phyloP scores from a whole-genome alignment of 2,329 filamentous ascomycete genomes.

The Delphinella strobiligena region DNA sequence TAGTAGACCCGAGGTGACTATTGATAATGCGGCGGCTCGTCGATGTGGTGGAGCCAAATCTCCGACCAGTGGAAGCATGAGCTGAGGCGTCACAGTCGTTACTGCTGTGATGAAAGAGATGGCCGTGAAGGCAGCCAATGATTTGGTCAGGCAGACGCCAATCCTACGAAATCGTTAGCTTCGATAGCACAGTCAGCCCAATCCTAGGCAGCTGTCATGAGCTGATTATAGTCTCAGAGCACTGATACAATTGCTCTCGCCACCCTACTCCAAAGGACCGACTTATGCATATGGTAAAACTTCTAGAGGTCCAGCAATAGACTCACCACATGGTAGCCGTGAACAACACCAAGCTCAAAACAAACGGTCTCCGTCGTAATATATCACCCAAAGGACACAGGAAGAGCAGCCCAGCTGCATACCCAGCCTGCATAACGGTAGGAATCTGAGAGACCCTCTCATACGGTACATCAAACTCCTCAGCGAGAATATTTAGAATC shows the following conservation, averaged over 20 bases:
- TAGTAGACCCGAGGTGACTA: conserved; percentile 64
- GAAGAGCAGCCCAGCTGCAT: conserved; percentile 61
- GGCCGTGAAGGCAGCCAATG: conserved; percentile 52
- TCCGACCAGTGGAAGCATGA: conserved; percentile 69
- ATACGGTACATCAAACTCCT: conserved; percentile 58
- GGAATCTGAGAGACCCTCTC: conserved; percentile 57
- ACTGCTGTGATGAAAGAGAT: conserved; percentile 63
- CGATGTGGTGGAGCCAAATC: conserved; percentile 61
- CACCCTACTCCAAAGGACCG: neutral
- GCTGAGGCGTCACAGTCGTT: conserved; percentile 64
- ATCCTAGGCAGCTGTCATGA: no score
- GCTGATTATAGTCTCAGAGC: neutral
- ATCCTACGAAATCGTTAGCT: conserved; percentile 42
- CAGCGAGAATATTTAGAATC: conserved; percentile 62
- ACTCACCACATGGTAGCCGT: conserved; percentile 55
- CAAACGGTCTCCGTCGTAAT: conserved; percentile 55
- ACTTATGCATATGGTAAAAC: neutral
- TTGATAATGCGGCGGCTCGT: conserved; percentile 56
- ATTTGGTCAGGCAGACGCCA: conserved; percentile 55
- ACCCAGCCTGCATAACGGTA: conserved; percentile 68
- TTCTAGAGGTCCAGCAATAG: neutral
- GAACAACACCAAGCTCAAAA: conserved; percentile 49
- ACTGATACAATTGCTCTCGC: no score
- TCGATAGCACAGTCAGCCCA: no score
- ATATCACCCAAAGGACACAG: conserved; percentile 65